These are phyloP conservation scores for Trypethelium eluteriae DNA, from an alignment of 495 filamentous ascomycete species.

Conservation along the genomic window DNA sequence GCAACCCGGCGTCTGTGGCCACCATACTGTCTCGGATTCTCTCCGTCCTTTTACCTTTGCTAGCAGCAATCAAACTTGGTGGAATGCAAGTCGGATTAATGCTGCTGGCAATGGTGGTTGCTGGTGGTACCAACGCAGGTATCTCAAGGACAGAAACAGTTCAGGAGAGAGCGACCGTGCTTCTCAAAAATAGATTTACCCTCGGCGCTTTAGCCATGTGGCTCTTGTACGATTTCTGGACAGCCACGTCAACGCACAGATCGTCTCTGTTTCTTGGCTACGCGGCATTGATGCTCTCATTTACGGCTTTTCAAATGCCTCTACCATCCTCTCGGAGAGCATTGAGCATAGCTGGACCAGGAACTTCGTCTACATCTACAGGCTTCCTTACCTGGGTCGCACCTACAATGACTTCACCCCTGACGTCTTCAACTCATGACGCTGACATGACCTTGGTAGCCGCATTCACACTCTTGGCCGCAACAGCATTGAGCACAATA, in stretches of 20 bases:
- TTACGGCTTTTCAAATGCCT: constrained; percentile 41
- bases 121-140: constrained; percentile 16
- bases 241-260: constrained; percentile 8
- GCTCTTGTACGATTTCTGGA: constrained; percentile 18
- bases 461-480: background rate
- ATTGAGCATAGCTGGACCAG: constrained; percentile 7
- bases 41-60: constrained; percentile 42
- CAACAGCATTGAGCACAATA: background rate
- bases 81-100: constrained; percentile 47
- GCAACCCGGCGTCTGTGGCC: background rate
- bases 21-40: background rate
- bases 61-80: constrained; percentile 50
- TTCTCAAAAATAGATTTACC: background rate
- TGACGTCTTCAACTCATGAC: background rate
- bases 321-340: constrained; percentile 31
- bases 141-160: background rate
- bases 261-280: constrained; percentile 39
- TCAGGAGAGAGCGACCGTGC: background rate
- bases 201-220: constrained; percentile 17
- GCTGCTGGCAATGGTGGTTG: constrained; percentile 42
- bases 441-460: constrained; percentile 3
- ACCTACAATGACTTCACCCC: background rate
- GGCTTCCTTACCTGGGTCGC: background rate
- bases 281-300: constrained; percentile 38
- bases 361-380: background rate